phyloP scores from a whole-genome alignment of 345 rosid genomes.

The Camelina sativa region DNA sequence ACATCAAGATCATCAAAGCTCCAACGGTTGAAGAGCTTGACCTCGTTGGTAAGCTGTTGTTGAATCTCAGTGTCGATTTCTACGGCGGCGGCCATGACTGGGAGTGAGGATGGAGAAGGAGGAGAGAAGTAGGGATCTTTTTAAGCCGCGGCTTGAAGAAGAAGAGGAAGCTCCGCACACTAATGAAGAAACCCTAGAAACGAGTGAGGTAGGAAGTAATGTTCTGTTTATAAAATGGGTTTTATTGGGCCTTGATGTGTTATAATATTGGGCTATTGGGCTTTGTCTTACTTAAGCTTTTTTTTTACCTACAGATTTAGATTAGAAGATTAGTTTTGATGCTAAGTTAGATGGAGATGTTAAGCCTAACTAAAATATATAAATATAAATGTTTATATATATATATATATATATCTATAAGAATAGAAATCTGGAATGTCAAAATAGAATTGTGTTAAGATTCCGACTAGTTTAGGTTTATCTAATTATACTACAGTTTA shows the following conservation, averaged over 20 bases:
- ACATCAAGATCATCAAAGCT: conserved; percentile 79
- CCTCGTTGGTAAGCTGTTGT: conserved; percentile 40
- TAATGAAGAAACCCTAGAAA: conserved; percentile 29
- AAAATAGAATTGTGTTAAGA: neutral
- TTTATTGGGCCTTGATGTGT: conserved; percentile 25
- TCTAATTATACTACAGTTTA: neutral
- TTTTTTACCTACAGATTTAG: neutral
- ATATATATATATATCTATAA: too few species aligned
- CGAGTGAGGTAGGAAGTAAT: neutral
- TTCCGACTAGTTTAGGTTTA: neutral
- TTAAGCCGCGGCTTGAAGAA: conserved; percentile 25
- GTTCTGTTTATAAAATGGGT: conserved; percentile 9
- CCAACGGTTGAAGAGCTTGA: conserved; percentile 91
- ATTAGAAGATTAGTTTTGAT: neutral
- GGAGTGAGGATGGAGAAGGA: neutral
- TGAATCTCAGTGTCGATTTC: conserved; percentile 46
- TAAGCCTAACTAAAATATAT: too few species aligned
- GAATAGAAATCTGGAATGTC: neutral
- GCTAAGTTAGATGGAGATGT: too few species aligned
- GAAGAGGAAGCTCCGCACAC: neutral
- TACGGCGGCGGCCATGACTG: conserved; percentile 43
- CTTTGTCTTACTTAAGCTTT: neutral
- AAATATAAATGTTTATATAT: too few species aligned
- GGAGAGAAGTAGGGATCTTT: conserved; percentile 24
- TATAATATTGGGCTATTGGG: neutral